Evolutionary conservation across 2,329 filamentous ascomycete genomes (phyloP).

Genomic region (Penicillium sp.): DNA sequence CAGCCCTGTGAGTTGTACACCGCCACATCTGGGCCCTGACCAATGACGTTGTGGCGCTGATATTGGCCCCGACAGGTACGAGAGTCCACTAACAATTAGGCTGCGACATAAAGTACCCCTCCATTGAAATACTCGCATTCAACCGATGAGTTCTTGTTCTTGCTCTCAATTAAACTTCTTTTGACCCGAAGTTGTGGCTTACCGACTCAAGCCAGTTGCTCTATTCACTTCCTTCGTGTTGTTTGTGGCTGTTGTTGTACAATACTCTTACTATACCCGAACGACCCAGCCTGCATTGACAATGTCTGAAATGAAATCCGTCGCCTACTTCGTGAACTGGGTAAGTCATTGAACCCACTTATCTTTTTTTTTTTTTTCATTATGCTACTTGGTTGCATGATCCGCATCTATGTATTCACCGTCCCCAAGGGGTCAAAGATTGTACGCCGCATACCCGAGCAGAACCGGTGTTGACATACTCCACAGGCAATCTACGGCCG

Average conservation of each 20-base stretch:
- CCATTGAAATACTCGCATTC: slow-evolving; percentile 3
- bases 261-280: slow-evolving; percentile 11
- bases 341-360: slow-evolving; percentile 26
- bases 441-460: neutral
- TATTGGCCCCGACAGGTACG: slow-evolving; percentile 23
- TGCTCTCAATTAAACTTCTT: neutral
- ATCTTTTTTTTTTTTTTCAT: neutral
- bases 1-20: neutral
- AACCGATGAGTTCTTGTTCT: neutral
- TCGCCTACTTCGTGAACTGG: slow-evolving; percentile 49
- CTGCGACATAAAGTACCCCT: slow-evolving; percentile 28
- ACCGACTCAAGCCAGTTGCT: slow-evolving; percentile 7
- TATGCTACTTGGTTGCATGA: neutral
- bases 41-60: slow-evolving; percentile 19
- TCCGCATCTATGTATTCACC: neutral
- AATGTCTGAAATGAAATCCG: slow-evolving; percentile 36
- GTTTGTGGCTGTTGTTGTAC: slow-evolving; percentile 19
- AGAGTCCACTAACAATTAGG: slow-evolving; percentile 24
- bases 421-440: too few relatives aligned
- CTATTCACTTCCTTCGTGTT: slow-evolving; percentile 11
- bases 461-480: neutral
- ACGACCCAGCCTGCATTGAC: slow-evolving; percentile 14
- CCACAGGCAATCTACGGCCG: slow-evolving; percentile 76
- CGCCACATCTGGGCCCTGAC: slow-evolving; percentile 13
- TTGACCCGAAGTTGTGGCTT: slow-evolving; percentile 14